phyloP scores from a whole-genome alignment of 78 protist genomes.

The Dictyostelium purpureum region DNA sequence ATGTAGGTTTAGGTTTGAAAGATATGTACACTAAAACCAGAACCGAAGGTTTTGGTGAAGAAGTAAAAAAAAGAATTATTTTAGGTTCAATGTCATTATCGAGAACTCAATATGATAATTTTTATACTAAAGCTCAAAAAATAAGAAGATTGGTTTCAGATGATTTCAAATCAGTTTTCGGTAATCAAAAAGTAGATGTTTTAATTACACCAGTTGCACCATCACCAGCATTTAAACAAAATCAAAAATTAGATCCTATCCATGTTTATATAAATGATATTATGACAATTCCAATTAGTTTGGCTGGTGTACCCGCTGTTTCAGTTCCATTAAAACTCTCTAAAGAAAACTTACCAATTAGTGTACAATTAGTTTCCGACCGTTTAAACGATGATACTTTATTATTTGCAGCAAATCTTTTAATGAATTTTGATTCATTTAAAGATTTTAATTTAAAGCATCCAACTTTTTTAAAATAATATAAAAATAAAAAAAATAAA shows the following conservation, averaged over 20 bases:
- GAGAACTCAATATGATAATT: constrained; percentile 60
- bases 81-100: constrained; percentile 84
- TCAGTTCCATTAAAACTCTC: constrained; percentile 72
- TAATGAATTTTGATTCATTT: background rate
- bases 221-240: constrained; percentile 31
- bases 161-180: constrained; percentile 57
- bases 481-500: no score
- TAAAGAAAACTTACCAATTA: constrained; percentile 5
- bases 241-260: constrained; percentile 23
- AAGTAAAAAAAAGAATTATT: constrained; percentile 77
- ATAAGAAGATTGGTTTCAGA: constrained; percentile 73
- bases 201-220: constrained; percentile 77
- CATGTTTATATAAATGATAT: constrained; percentile 74
- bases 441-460: background rate
- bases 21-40: constrained; percentile 63
- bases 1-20: background rate
- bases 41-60: constrained; percentile 69
- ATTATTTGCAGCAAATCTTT: background rate
- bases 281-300: constrained; percentile 72
- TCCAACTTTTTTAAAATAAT: constrained; percentile 7
- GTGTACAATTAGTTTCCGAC: constrained; percentile 56
- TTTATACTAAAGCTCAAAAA: constrained; percentile 65
- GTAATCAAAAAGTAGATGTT: constrained; percentile 31
- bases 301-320: constrained; percentile 77
- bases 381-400: constrained; percentile 23